Conservation (phyloP, 257 asterid genomes). For the Handroanthus guayacan region DNA sequence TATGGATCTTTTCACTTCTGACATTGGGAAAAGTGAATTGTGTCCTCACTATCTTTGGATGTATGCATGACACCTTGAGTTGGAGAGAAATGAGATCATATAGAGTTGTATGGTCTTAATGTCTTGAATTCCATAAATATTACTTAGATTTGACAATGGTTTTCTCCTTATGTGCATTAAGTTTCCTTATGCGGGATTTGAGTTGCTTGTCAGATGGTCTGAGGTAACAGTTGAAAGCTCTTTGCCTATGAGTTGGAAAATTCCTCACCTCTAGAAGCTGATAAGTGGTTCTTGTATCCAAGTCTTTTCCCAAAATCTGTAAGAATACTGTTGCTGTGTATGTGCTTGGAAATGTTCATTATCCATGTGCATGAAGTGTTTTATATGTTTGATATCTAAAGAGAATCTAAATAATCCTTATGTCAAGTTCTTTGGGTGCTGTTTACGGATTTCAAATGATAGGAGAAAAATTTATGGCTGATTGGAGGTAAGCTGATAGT, state of each 20-base stretch:
- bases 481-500: too few species aligned
- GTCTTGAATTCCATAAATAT: too few species aligned
- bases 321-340: slow-evolving; percentile 31
- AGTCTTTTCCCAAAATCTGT: slow-evolving; percentile 56
- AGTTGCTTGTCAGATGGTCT: slow-evolving; percentile 61
- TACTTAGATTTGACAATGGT: not conserved
- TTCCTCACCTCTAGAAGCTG: slow-evolving; percentile 74
- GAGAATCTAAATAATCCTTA: too few species aligned
- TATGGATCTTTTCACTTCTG: not conserved
- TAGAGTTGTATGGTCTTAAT: not conserved
- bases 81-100: not conserved
- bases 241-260: slow-evolving; percentile 71
- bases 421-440: too few species aligned
- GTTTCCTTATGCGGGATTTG: slow-evolving; percentile 55
- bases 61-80: not conserved
- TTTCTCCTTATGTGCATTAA: not conserved
- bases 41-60: not conserved
- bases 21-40: slow-evolving; percentile 1
- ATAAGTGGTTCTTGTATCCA: slow-evolving; percentile 69
- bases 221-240: slow-evolving; percentile 63
- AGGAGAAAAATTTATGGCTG: too few species aligned
- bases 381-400: not conserved
- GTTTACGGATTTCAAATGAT: too few species aligned
- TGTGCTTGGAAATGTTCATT: slow-evolving; percentile 4
- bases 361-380: not conserved